Base-by-base conservation (phyloP, 345 rosid genomes). In the Populus deltoides region DNA sequence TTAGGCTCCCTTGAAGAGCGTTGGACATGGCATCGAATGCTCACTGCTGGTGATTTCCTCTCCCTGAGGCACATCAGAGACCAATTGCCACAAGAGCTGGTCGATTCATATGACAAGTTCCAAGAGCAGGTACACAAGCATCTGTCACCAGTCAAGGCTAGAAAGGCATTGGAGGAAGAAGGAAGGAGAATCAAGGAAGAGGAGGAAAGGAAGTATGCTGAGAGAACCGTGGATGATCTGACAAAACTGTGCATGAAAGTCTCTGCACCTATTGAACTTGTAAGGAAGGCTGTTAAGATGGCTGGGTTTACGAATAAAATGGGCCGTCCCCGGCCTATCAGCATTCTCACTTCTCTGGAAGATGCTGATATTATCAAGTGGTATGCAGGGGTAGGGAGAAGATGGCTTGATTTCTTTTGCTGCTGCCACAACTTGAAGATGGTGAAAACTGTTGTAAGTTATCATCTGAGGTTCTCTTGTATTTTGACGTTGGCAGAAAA, bases 351-450 rank as follows among this genome's bases (percentile, higher is more conserved):
- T 68, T 88, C 86, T 73, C 85, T 95, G 9, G 98, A 95, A 75
- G 99, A 95, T 83, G 84, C 92, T 17, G 96, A 92, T 83, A 95
- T 93, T 70, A 82, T 95, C 83, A 95, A 91, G 82, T 95, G 99
- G 99, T 93, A 92, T 82, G 91, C 97, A 6, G 98, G 99, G 68
- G 81, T 95, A 47, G 99, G 97, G 66, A 85, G 89, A 81, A 90
- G 86, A 85, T 95, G 99, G 99, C 97, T 95, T 47, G 92, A 93
- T 61, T 92, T 87, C 87, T 95, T 92, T 86, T 92, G 98, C 66
- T 93, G 96, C 80, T 93, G 98, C 87, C 98, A 95, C 85, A 95
- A 93, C 85, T 90, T 84, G 78, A 90, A 88, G 86, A 85, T 78
- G 92, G 92, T 95, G 17, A 95, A 95, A 84, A 93, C 85, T 71